A percentile compares a stretch with the other conserved stretches of the same genome.
Conservation (phyloP, 345 rosid species). For the Geranium rotundifolium region DNA sequence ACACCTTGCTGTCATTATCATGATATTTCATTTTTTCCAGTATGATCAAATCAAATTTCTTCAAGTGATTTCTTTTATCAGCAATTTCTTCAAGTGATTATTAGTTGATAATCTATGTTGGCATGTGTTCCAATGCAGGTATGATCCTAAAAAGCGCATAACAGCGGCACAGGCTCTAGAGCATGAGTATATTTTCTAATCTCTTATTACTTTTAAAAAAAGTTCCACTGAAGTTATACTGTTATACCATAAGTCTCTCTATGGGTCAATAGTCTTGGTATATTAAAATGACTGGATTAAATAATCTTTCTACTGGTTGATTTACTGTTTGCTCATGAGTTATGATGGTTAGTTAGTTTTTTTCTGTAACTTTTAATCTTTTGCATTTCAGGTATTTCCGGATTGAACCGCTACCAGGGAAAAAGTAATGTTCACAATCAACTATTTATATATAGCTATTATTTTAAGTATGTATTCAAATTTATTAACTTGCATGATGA, state of each 20-base stretch:
- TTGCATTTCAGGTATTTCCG: conserved; percentile 31
- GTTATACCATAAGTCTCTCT: background rate
- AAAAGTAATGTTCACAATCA: conserved; percentile 27
- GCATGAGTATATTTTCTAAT: conserved; percentile 44
- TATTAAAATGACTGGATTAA: too few species aligned
- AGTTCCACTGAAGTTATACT: background rate
- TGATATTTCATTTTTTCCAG: background rate
- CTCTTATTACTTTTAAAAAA: background rate
- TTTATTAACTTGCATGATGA: conserved; percentile 1
- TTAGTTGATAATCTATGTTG: background rate
- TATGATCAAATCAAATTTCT: background rate
- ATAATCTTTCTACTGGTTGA: too few species aligned
- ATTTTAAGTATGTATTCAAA: background rate
- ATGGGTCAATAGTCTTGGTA: background rate
- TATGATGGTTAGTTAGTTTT: background rate
- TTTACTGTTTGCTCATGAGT: background rate
- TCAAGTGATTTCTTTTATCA: background rate
- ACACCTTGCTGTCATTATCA: background rate
- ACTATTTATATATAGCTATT: background rate
- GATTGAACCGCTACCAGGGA: conserved; percentile 71
- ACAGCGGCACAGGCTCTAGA: conserved; percentile 96
- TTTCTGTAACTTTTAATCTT: background rate
- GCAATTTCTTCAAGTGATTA: background rate
- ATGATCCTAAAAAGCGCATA: conserved; percentile 83
- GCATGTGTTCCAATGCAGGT: conserved; percentile 16